These are phyloP conservation scores for Termitomyces eurrhizus DNA, from an alignment of 768 basidiomycete species.

Conservation along the genomic window DNA sequence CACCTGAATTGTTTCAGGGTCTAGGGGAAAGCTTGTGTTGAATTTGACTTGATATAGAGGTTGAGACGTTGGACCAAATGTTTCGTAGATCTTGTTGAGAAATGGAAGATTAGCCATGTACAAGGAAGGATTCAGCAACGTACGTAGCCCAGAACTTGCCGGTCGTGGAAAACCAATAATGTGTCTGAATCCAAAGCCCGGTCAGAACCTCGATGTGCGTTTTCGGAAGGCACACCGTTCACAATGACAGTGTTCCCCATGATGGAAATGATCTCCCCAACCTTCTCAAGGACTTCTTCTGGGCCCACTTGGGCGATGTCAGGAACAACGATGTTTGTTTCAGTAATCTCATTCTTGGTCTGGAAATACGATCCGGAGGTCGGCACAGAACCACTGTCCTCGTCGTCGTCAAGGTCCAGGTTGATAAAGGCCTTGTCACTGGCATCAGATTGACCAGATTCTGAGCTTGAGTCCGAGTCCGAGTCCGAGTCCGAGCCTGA, in stretches of 20 bases:
- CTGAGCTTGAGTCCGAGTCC: slow-evolving; percentile 37
- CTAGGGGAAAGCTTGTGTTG: slow-evolving; percentile 58
- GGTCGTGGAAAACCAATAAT: slow-evolving; percentile 84
- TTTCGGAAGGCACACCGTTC: slow-evolving; percentile 49
- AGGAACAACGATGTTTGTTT: slow-evolving; percentile 58
- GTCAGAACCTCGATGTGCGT: slow-evolving; percentile 44
- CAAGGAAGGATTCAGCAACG: slow-evolving; percentile 36
- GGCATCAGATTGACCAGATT: slow-evolving; percentile 18
- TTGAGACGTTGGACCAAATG: slow-evolving; percentile 89
- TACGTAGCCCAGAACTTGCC: slow-evolving; percentile 88
- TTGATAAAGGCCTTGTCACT: slow-evolving; percentile 17
- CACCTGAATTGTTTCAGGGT: slow-evolving; percentile 48
- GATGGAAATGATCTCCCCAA: slow-evolving; percentile 77
- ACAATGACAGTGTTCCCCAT: slow-evolving; percentile 73
- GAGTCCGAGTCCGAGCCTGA: slow-evolving; percentile 29
- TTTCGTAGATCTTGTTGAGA: slow-evolving; percentile 70
- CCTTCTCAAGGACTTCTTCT: slow-evolving; percentile 65
- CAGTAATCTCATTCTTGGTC: slow-evolving; percentile 69
- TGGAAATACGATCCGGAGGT: slow-evolving; percentile 43
- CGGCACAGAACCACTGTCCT: slow-evolving; percentile 39
- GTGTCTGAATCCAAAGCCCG: slow-evolving; percentile 85
- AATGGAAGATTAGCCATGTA: slow-evolving; percentile 2
- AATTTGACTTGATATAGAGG: slow-evolving; percentile 91
- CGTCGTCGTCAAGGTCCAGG: slow-evolving; percentile 52
- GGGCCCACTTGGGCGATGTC: slow-evolving; percentile 57